phyloP scores from a whole-genome alignment of 176 grass and related monocot species.

The Coix lacrymajobi region DNA sequence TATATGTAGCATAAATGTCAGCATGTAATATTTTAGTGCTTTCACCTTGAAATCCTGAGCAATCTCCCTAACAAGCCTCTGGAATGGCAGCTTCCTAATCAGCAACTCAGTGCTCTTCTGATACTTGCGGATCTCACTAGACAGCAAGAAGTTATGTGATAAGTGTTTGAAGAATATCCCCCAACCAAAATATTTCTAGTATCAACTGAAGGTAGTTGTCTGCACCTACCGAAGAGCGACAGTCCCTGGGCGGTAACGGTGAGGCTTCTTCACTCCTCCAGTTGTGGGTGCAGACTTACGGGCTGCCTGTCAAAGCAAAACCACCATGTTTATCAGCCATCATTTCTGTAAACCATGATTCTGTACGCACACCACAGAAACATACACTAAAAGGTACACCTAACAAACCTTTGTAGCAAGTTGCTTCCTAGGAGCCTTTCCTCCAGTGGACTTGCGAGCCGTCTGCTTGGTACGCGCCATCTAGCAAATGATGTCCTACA shows the following conservation, averaged over 20 bases:
- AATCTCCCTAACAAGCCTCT: conserved; percentile 51
- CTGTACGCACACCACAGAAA: not conserved
- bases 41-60: conserved; percentile 48
- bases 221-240: conserved; percentile 26
- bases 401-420: conserved; percentile 37
- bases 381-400: not conserved
- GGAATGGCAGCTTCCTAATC: conserved; percentile 46
- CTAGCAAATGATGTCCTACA: not conserved
- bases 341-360: not conserved
- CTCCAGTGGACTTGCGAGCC: conserved; percentile 48
- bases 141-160: not conserved
- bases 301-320: conserved; percentile 23
- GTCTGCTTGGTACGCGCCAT: conserved; percentile 49
- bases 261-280: conserved; percentile 50
- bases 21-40: not conserved
- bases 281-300: conserved; percentile 40
- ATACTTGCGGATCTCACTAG: conserved; percentile 39
- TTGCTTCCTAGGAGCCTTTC: conserved; percentile 50
- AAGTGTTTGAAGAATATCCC: not conserved
- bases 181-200: not conserved
- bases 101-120: conserved; percentile 46
- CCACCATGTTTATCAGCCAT: not conserved
- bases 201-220: not conserved
- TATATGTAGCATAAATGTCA: not conserved
- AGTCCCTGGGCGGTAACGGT: conserved; percentile 38